Base-by-base conservation (phyloP, 345 rosid species). In the Kernera saxatilis region DNA sequence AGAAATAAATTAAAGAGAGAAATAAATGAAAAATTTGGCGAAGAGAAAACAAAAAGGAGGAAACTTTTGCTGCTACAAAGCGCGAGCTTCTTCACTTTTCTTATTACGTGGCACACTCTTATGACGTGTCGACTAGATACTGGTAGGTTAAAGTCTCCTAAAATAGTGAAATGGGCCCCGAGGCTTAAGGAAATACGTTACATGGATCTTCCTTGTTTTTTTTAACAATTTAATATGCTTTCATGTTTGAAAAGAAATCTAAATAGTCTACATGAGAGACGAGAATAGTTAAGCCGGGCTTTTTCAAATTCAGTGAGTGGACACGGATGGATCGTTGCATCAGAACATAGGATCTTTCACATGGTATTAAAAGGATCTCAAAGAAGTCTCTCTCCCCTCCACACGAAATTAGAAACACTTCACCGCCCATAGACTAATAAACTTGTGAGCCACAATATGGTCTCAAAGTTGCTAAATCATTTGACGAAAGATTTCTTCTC, bases 81-180 rank as follows among this genome's bases (percentile, higher is more conserved):
- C 51, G 49, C 48, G 6, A 49, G 53, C 45, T 43, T 50, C 46
- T 22, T 44, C 30, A 19, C 53, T n/a, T 60, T 49, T 23, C 2
- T 10, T 64, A 33, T 61, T 52, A 72, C 43, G 65, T 72, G 77
- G 58, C 71, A 64, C 2, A 45, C 4, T 35, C 5, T 26, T 2
- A 7, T 75, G 52, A 69, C 59, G 65, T 69, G 79, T 69, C 70
- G 2, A 2, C 0, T 6, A 5, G 3, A 3, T 17, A 51, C 0
- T 75, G 74, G 79, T 60, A 1, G 4, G 0, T 10, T 74, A 2
- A 3, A 23, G 48, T 32, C 30, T 11, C 67, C 35, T 39, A 50
- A 67, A 59, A 29, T 67, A 67, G 55, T 52, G 54, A 40, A 49
- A 21, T 56, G 46, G 45, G 27, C 46, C 72, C 73, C 73, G 70